Conservation (phyloP, 805 yeast genomes). For the Vanderwaltozyma tropicalis region DNA sequence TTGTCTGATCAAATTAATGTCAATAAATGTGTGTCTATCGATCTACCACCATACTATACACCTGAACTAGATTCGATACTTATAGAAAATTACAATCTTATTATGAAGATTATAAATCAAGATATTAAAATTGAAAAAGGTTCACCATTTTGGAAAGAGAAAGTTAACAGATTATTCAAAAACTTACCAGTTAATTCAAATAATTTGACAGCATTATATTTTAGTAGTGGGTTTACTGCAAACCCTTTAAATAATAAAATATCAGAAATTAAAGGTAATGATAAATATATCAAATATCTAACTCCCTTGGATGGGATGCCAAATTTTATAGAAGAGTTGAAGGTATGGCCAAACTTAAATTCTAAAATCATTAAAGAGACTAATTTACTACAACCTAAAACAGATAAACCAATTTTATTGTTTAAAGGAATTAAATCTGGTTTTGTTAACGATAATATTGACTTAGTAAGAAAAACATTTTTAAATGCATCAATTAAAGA, state of each 20-base stretch:
- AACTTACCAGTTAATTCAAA: constrained; percentile 9
- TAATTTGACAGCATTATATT: constrained; percentile 13
- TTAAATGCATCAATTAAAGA: constrained; percentile 17
- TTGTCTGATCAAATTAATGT: constrained; percentile 25
- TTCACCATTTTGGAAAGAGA: constrained; percentile 15
- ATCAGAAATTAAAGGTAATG: constrained; percentile 3
- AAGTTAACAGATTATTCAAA: constrained; percentile 11
- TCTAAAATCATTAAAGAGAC: constrained; percentile 2
- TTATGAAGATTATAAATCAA: constrained; percentile 13
- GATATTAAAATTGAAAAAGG: constrained; percentile 15
- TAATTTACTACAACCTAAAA: constrained; percentile 2
- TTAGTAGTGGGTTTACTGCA: constrained; percentile 20
- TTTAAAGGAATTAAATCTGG: constrained; percentile 35
- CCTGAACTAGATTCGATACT: constrained; percentile 14
- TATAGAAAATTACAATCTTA: constrained; percentile 12
- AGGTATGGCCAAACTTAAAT: constrained; percentile 16
- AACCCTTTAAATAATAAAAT: constrained; percentile 6
- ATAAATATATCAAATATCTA: constrained; percentile 10
- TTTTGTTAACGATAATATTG: constrained; percentile 30
- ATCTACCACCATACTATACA: constrained; percentile 24
- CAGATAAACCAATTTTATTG: constrained; percentile 31
- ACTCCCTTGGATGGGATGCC: constrained; percentile 21
- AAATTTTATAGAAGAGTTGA: constrained; percentile 13
- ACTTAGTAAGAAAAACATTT: constrained; percentile 14
- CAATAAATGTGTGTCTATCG: constrained; percentile 35